Percentiles rank a stretch among this genome's conserved stretches.
These are phyloP conservation scores for Scedosporium aurantiacum DNA, from an alignment of 2,329 filamentous ascomycete genomes.

Conservation along the genomic window DNA sequence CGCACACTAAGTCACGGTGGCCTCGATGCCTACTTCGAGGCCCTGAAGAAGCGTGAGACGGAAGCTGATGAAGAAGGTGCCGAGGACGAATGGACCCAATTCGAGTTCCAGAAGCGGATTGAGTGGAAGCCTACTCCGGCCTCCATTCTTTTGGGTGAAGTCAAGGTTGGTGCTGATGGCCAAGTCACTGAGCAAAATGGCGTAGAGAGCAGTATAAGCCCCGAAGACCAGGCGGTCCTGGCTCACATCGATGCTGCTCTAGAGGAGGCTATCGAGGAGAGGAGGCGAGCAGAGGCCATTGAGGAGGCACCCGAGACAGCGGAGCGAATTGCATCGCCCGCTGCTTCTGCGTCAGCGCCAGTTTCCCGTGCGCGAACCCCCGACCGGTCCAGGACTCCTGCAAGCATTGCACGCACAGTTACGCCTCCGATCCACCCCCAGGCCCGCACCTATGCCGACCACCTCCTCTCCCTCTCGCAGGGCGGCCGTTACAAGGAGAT, in stretches of 20 bases:
- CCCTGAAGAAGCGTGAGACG: conserved; percentile 70
- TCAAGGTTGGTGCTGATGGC: conserved; percentile 35
- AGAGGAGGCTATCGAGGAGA: conserved; percentile 60
- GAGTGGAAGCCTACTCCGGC: conserved; percentile 67
- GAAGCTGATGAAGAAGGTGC: conserved; percentile 42
- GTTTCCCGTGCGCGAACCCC: conserved; percentile 31
- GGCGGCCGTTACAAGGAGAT: conserved; percentile 74
- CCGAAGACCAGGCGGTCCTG: conserved; percentile 43
- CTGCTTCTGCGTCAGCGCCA: conserved; percentile 22
- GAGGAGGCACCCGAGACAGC: conserved; percentile 28
- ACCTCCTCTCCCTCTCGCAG: conserved; percentile 63
- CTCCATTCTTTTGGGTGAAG: conserved; percentile 49
- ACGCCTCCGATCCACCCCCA: conserved; percentile 53
- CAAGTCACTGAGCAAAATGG: conserved; percentile 21
- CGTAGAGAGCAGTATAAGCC: conserved; percentile 18
- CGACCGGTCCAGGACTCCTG: conserved; percentile 30
- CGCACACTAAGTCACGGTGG: conserved; percentile 41
- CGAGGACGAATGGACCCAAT: conserved; percentile 82
- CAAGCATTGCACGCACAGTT: conserved; percentile 41
- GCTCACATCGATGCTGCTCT: conserved; percentile 80
- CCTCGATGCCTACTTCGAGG: conserved; percentile 84
- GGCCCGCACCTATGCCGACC: conserved; percentile 62
- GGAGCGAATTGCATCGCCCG: conserved; percentile 16
- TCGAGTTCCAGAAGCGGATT: conserved; percentile 77
- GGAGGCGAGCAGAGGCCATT: conserved; percentile 32